Conservation (phyloP, 2,329 filamentous ascomycete species). For the Colletotrichum sp. region DNA sequence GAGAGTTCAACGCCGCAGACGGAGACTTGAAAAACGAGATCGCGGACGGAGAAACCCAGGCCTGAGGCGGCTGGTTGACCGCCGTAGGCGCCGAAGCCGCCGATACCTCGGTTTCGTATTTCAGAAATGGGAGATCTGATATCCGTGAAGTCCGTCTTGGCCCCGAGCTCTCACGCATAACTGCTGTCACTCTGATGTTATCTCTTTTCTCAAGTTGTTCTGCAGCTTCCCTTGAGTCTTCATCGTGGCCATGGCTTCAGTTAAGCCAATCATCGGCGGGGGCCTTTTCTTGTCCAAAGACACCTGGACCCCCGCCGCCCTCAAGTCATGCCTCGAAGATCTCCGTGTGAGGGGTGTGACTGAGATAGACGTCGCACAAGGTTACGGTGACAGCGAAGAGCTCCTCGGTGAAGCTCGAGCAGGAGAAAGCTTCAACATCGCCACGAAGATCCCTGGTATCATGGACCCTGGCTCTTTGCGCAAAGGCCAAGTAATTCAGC, state of each 20-base stretch:
- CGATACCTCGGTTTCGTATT: neutral
- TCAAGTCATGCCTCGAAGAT: neutral
- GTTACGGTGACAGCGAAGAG: neutral
- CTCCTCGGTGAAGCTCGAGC: neutral
- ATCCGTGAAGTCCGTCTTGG: neutral
- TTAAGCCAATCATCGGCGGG: neutral
- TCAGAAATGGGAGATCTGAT: neutral
- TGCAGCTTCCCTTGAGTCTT: neutral
- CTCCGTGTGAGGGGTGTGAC: neutral
- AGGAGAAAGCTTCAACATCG: neutral
- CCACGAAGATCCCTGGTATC: neutral
- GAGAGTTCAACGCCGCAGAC: neutral
- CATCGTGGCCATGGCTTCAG: neutral
- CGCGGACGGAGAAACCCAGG: neutral
- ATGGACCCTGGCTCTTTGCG: neutral
- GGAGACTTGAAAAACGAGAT: neutral
- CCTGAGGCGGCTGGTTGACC: neutral
- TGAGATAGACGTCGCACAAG: neutral
- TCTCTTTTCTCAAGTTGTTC: neutral
- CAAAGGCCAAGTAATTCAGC: neutral
- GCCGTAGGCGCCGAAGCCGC: neutral
- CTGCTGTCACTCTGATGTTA: neutral
- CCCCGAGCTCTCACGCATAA: neutral
- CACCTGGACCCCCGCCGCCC: neutral
- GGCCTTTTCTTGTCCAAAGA: neutral